These are phyloP conservation scores for Eremothecium sinecaudum DNA, from an alignment of 1,139 yeast genomes.

Conservation along the genomic window DNA sequence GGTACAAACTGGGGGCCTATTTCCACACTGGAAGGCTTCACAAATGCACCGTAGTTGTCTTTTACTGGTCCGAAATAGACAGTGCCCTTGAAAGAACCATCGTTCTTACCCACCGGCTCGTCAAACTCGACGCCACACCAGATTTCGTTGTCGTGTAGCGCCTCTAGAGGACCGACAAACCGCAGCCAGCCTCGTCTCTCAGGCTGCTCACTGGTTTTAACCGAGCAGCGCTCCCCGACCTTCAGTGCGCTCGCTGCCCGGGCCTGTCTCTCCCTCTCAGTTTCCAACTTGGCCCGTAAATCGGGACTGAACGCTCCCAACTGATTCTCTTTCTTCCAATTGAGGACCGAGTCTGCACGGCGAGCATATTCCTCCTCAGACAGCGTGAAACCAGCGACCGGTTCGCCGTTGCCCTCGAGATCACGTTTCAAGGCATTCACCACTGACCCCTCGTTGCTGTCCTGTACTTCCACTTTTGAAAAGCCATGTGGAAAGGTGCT, in stretches of 20 bases:
- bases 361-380: constrained; percentile 60
- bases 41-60: constrained; percentile 54
- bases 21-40: constrained; percentile 33
- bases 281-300: constrained; percentile 30
- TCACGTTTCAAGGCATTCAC: constrained; percentile 35
- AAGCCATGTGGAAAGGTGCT: not conserved
- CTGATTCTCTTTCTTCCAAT: constrained; percentile 61
- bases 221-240: constrained; percentile 31
- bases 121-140: constrained; percentile 85
- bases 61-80: constrained; percentile 52
- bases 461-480: constrained; percentile 33
- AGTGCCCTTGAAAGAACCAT: constrained; percentile 63
- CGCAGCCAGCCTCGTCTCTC: constrained; percentile 56
- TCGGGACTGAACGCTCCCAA: constrained; percentile 67
- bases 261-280: constrained; percentile 24
- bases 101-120: constrained; percentile 65
- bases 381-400: constrained; percentile 39
- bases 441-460: constrained; percentile 44
- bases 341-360: constrained; percentile 53
- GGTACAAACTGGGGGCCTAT: constrained; percentile 22
- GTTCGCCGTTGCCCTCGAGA: constrained; percentile 27
- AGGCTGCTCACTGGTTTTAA: constrained; percentile 16
- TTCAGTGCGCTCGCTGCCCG: constrained; percentile 24
- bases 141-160: constrained; percentile 35
- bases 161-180: constrained; percentile 58